A percentile compares a stretch with the other conserved stretches of the same genome.
Evolutionary conservation across 2,329 filamentous ascomycete genomes (phyloP).

Genomic region (Alternaria burnsii): DNA sequence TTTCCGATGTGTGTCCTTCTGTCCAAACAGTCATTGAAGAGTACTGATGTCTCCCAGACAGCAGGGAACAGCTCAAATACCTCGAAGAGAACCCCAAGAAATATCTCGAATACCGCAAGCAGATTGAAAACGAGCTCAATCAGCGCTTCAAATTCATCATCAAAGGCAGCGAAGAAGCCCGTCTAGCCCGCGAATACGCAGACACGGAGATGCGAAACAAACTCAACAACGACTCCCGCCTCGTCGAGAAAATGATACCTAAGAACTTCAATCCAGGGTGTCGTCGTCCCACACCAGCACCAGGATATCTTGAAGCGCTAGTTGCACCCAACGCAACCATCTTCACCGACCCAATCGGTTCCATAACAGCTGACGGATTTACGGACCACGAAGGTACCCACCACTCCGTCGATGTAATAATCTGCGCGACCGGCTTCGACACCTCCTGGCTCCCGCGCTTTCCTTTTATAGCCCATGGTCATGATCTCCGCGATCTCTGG

Average conservation of each 20-base stretch:
- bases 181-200: constrained; percentile 52
- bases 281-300: constrained; percentile 34
- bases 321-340: constrained; percentile 28
- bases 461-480: constrained; percentile 37
- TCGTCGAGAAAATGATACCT: constrained; percentile 57
- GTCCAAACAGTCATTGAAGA: background rate
- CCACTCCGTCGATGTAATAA: constrained; percentile 52
- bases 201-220: constrained; percentile 53
- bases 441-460: constrained; percentile 39
- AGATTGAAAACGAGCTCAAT: constrained; percentile 61
- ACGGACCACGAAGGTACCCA: constrained; percentile 25
- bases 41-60: constrained; percentile 39
- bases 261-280: constrained; percentile 48
- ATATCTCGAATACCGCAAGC: constrained; percentile 59
- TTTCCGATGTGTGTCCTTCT: constrained; percentile 51
- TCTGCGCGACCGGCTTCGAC: constrained; percentile 56
- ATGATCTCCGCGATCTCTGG: constrained; percentile 51
- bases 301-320: constrained; percentile 35
- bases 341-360: constrained; percentile 29
- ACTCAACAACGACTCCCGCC: constrained; percentile 49
- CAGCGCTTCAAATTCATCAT: constrained; percentile 63
- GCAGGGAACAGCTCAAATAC: constrained; percentile 51
- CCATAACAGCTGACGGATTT: constrained; percentile 33
- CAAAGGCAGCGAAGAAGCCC: constrained; percentile 58
- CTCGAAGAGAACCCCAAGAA: constrained; percentile 54